These are phyloP conservation scores for Selaginella moellendorffii DNA, from an alignment of 75 land plant species.

Conservation along the genomic window DNA sequence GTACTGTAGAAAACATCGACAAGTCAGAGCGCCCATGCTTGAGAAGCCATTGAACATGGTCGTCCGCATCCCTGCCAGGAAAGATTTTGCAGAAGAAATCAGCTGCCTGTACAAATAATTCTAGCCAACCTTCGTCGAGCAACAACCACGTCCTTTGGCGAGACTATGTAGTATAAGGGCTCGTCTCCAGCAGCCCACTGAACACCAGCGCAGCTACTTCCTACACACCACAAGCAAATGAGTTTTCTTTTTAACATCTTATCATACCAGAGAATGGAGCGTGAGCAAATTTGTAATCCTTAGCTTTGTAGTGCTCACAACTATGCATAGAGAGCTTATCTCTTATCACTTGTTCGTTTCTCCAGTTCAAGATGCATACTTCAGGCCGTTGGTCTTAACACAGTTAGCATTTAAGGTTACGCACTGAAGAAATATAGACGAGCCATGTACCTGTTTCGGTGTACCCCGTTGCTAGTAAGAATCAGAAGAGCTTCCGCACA, in stretches of 20 bases:
- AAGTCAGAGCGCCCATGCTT: no score
- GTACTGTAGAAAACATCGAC: no score
- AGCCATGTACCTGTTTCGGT: constrained; percentile 16
- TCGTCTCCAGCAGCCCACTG: constrained; percentile 98
- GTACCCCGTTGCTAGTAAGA: constrained; percentile 35
- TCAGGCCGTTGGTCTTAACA: constrained; percentile 58
- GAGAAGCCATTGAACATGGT: constrained; percentile 89
- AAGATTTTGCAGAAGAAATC: constrained; percentile 66
- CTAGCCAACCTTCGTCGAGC: constrained; percentile 80
- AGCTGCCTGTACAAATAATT: no score
- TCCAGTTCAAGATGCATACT: constrained; percentile 77
- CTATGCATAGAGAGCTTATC: constrained; percentile 90
- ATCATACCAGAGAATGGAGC: constrained; percentile 58
- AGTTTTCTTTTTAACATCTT: neutral
- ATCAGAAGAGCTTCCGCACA: constrained; percentile 83
- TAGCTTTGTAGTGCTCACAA: constrained; percentile 94
- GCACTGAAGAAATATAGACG: neutral
- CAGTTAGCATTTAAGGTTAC: neutral
- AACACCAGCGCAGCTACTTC: constrained; percentile 79
- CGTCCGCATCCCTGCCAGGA: constrained; percentile 96
- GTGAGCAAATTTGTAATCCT: constrained; percentile 83
- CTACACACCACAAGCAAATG: no score
- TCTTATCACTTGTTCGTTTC: constrained; percentile 81
- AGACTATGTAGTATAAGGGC: constrained; percentile 83
- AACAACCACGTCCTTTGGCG: constrained; percentile 92